phyloP scores from a whole-genome alignment of 306 rosid species.

The Crotalaria pallida region DNA sequence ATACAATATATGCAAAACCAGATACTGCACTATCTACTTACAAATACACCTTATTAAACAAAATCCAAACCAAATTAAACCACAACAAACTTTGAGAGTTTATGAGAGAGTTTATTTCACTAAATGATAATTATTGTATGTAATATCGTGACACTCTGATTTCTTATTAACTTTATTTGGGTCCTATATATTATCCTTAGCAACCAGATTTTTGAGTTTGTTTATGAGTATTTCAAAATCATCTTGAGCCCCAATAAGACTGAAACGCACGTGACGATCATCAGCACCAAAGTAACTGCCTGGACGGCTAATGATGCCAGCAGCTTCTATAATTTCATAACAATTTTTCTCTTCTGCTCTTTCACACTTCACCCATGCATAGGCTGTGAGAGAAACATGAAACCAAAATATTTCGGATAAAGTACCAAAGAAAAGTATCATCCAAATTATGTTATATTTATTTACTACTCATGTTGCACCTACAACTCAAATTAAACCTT shows the following conservation, averaged over 20 bases:
- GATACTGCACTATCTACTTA: too few species aligned
- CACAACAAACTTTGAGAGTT: too few species aligned
- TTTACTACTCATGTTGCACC: too few species aligned
- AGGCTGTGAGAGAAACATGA: constrained; percentile 20
- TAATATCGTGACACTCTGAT: background rate
- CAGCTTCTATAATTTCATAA: constrained; percentile 26
- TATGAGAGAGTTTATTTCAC: too few species aligned
- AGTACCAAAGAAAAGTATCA: background rate
- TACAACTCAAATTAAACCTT: too few species aligned
- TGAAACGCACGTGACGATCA: constrained; percentile 33
- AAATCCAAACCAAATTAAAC: too few species aligned
- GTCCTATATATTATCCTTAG: background rate
- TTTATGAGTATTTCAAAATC: constrained; percentile 38
- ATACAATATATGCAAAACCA: too few species aligned
- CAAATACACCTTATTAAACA: too few species aligned
- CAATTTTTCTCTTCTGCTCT: constrained; percentile 40
- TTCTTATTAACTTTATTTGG: background rate
- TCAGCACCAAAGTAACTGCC: constrained; percentile 24
- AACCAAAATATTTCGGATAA: background rate
- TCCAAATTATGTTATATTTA: too few species aligned
- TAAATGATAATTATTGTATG: background rate
- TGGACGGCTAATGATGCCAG: constrained; percentile 19
- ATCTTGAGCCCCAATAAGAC: constrained; percentile 40
- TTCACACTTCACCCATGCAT: constrained; percentile 54
- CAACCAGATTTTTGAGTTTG: constrained; percentile 25